These are phyloP conservation scores for Aspergillus sp. DNA, from an alignment of 2,329 filamentous ascomycete genomes.

Conservation along the genomic window DNA sequence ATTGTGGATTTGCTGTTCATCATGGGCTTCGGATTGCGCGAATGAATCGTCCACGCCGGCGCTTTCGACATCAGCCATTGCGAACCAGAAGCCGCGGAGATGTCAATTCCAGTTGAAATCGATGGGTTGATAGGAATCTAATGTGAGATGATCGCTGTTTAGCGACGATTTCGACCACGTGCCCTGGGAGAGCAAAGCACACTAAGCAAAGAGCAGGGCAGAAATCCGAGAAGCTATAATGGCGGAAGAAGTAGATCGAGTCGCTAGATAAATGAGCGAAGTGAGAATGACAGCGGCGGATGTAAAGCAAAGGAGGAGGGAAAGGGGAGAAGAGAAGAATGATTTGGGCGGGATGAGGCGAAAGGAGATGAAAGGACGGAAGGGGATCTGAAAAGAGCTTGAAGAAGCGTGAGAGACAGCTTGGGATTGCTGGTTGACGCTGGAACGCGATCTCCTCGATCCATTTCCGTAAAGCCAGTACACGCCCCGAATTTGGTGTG, in stretches of 20 bases:
- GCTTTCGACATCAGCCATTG: constrained; percentile 38
- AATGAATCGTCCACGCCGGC: constrained; percentile 37
- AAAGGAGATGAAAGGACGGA: constrained; percentile 12
- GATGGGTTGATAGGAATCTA: not conserved
- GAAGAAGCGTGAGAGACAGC: not conserved
- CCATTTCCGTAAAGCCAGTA: not conserved
- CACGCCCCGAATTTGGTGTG: not conserved
- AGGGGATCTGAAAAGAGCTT: not conserved
- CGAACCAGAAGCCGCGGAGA: not conserved
- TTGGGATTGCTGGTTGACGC: constrained; percentile 2
- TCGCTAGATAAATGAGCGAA: not conserved
- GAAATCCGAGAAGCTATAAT: constrained; percentile 3
- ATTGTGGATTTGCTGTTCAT: constrained; percentile 37
- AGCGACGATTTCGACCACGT: not conserved
- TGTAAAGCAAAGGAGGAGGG: not conserved
- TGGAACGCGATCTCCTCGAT: not conserved
- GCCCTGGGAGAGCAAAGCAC: constrained; percentile 1
- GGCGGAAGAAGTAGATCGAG: constrained; percentile 1
- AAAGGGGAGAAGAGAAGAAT: not conserved
- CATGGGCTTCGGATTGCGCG: constrained; percentile 35
- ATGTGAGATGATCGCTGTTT: not conserved
- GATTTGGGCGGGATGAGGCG: constrained; percentile 7
- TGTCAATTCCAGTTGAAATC: not conserved
- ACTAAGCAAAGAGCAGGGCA: not conserved
- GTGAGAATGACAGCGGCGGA: not conserved